Evolutionary conservation across 106 monocot genomes (phyloP).

Genomic region (Narthecium ossifragum): DNA sequence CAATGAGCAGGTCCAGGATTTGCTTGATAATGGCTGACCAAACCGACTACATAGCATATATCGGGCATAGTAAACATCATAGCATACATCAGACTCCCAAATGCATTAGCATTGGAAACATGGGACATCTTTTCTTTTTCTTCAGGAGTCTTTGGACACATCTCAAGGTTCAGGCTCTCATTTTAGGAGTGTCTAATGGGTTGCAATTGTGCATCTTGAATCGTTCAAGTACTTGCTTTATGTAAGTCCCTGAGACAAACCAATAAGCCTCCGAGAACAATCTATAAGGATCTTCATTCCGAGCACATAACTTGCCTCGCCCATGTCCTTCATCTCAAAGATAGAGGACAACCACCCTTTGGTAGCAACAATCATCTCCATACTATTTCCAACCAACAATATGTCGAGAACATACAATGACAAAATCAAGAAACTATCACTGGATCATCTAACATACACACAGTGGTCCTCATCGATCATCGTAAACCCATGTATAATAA

Average conservation of each 20-base stretch:
- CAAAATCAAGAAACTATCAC: no score
- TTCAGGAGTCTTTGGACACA: no score
- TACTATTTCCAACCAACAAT: not conserved
- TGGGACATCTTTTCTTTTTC: not conserved
- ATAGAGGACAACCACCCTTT: no score
- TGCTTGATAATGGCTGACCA: not conserved
- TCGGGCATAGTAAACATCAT: not conserved
- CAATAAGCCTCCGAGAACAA: not conserved
- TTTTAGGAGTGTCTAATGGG: not conserved
- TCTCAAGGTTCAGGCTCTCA: not conserved
- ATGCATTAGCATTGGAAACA: not conserved
- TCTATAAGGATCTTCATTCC: not conserved
- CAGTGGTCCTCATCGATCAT: no score
- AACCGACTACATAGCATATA: no score
- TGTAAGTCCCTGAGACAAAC: not conserved
- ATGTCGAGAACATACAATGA: slow-evolving; percentile 1
- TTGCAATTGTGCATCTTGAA: not conserved
- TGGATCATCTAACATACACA: no score
- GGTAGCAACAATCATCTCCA: not conserved
- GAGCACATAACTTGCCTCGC: no score
- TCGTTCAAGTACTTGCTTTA: slow-evolving; percentile 2
- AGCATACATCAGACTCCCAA: no score
- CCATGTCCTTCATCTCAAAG: no score
- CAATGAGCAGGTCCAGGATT: not conserved
- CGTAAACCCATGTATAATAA: no score